These are phyloP conservation scores for Phaffia rhodozyma DNA, from an alignment of 1,284 basidiomycete species.

Conservation along the genomic window DNA sequence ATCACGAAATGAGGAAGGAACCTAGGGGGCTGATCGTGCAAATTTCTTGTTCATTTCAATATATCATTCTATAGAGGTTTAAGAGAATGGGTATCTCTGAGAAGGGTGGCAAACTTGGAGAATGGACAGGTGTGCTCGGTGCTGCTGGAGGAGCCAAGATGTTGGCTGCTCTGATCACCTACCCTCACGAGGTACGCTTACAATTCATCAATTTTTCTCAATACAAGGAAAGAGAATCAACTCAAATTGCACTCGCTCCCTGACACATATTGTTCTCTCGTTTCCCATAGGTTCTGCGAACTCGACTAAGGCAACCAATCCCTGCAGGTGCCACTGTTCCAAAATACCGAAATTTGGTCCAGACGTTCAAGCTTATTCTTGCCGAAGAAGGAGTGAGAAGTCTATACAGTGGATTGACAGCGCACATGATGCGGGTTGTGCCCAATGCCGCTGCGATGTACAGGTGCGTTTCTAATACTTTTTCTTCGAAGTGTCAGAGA, in stretches of 20 bases:
- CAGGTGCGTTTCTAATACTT: constrained; percentile 26
- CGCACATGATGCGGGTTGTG: constrained; percentile 91
- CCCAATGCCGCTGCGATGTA: constrained; percentile 98
- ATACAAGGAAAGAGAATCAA: neutral
- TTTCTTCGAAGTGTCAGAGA: neutral
- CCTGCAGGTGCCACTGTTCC: constrained; percentile 49
- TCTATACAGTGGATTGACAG: constrained; percentile 84
- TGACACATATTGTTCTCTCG: neutral
- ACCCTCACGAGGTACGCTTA: constrained; percentile 76
- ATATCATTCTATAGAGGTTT: constrained; percentile 19
- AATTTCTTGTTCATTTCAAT: neutral
- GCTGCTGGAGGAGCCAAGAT: constrained; percentile 91
- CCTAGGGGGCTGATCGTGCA: neutral
- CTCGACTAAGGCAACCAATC: constrained; percentile 75
- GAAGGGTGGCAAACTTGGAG: constrained; percentile 41
- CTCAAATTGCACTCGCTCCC: neutral
- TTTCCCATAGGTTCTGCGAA: constrained; percentile 62
- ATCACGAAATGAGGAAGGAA: too few relatives aligned
- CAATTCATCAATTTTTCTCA: neutral
- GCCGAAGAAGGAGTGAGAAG: constrained; percentile 65
- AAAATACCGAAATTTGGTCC: constrained; percentile 76
- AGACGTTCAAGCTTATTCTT: constrained; percentile 75
- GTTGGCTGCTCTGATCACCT: constrained; percentile 84
- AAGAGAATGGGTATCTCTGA: constrained; percentile 22
- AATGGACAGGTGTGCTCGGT: constrained; percentile 71